Conservation (phyloP, 2,329 filamentous ascomycete genomes). For the Exophiala bonariae region DNA sequence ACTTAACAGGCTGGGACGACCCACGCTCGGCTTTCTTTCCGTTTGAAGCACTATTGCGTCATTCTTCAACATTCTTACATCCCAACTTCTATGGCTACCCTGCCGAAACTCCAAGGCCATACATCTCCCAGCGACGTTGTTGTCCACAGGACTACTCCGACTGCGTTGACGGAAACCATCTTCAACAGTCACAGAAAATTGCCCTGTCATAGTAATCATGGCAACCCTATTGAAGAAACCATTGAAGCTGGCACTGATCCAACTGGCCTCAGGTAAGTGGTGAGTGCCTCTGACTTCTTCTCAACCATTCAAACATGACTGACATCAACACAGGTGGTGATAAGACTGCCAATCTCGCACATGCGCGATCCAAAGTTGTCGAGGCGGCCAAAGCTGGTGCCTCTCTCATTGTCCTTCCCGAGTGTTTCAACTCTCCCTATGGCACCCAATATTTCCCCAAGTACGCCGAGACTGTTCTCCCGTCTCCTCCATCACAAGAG, state of each 20-base stretch:
- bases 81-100: too few species aligned
- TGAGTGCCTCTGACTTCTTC: slow-evolving; percentile 2
- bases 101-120: too few species aligned
- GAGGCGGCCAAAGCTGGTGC: slow-evolving; percentile 76
- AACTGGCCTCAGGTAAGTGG: slow-evolving; percentile 68
- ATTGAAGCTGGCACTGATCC: slow-evolving; percentile 77
- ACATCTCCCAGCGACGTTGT: too few species aligned
- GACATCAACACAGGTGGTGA: slow-evolving; percentile 58
- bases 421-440: slow-evolving; percentile 99
- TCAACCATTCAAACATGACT: slow-evolving; percentile 17
- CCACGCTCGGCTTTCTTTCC: too few species aligned
- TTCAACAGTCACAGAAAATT: too few species aligned
- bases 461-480: slow-evolving; percentile 86
- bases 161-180: too few species aligned
- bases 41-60: too few species aligned
- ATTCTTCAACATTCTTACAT: too few species aligned
- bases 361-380: slow-evolving; percentile 78
- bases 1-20: too few species aligned
- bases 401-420: slow-evolving; percentile 85
- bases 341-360: slow-evolving; percentile 79
- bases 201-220: slow-evolving; percentile 37
- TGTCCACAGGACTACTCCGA: too few species aligned
- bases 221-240: slow-evolving; percentile 68
- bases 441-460: slow-evolving; percentile 86
- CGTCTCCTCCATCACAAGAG: slow-evolving; percentile 68